These are phyloP conservation scores for Globisporangium okanoganense DNA, from an alignment of 352 stramenopile genomes.

Conservation along the genomic window DNA sequence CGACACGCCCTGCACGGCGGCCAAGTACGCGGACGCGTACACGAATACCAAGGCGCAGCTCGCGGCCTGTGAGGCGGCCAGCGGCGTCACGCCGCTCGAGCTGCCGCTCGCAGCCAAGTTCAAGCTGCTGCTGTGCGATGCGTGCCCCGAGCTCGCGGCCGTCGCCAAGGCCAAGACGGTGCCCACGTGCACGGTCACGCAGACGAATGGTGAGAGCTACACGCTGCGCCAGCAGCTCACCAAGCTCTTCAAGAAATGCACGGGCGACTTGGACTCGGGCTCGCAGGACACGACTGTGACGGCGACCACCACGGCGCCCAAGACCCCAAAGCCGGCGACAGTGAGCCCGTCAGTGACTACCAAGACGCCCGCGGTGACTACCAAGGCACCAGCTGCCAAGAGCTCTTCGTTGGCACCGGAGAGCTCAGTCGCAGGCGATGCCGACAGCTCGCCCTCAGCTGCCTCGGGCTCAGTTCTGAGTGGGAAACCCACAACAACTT, in stretches of 20 bases:
- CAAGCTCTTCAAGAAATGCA: neutral
- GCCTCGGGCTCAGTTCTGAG: too few relatives aligned
- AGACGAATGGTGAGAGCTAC: neutral
- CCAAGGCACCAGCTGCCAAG: neutral
- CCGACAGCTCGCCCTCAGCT: too few relatives aligned
- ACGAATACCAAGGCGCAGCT: neutral
- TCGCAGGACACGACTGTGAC: neutral
- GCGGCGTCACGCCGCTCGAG: neutral
- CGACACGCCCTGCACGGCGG: neutral
- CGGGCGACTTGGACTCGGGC: neutral
- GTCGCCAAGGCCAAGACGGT: conserved; percentile 1
- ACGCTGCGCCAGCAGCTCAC: neutral
- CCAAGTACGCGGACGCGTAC: neutral
- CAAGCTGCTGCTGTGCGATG: neutral
- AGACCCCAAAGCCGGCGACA: neutral
- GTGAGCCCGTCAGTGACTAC: too few relatives aligned
- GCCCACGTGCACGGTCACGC: neutral
- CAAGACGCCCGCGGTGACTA: neutral
- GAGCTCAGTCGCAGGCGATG: neutral
- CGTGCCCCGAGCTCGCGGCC: neutral
- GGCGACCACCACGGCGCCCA: neutral
- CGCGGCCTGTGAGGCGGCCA: neutral
- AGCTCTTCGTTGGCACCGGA: neutral
- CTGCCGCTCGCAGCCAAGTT: neutral
- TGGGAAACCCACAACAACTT: too few relatives aligned